A percentile compares a stretch with the other conserved stretches of the same genome.
These are phyloP conservation scores for Solanum dulcamara DNA, from an alignment of 257 asterid species.

Conservation along the genomic window DNA sequence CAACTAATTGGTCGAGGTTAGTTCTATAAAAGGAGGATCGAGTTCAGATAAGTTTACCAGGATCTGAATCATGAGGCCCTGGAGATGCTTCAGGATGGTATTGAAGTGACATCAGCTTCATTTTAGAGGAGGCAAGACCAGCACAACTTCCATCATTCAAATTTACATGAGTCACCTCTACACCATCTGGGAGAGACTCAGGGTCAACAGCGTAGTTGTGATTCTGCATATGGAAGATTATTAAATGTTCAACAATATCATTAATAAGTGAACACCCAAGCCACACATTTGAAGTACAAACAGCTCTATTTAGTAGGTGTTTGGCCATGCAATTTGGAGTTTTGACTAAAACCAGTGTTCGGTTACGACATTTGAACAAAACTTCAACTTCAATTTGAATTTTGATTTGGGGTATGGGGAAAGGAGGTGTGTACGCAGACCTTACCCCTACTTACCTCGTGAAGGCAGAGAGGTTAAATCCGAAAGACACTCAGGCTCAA, in stretches of 20 bases:
- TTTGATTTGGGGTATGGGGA: background rate
- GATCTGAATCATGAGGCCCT: slow-evolving; percentile 61
- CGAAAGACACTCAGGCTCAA: background rate
- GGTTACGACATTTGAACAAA: background rate
- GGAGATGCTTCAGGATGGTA: slow-evolving; percentile 92
- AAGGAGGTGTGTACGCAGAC: background rate
- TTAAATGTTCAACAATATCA: background rate
- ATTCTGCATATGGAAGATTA: slow-evolving; percentile 40
- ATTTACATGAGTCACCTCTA: slow-evolving; percentile 7
- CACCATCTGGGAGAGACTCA: slow-evolving; percentile 2
- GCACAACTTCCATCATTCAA: slow-evolving; percentile 57
- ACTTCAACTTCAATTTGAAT: background rate
- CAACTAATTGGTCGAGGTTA: background rate
- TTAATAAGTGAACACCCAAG: background rate
- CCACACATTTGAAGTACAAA: background rate
- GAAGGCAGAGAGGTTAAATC: background rate
- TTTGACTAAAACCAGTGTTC: background rate
- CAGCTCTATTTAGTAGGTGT: background rate
- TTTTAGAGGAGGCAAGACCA: slow-evolving; percentile 71
- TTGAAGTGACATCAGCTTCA: slow-evolving; percentile 86
- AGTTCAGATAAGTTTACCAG: slow-evolving; percentile 12
- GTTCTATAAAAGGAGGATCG: background rate
- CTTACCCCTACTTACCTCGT: background rate
- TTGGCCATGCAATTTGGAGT: background rate
- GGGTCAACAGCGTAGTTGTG: slow-evolving; percentile 83